Percentiles rank a stretch among this genome's conserved stretches.
phyloP scores from a whole-genome alignment of 441 rosid species.

The Hura crepitans region DNA sequence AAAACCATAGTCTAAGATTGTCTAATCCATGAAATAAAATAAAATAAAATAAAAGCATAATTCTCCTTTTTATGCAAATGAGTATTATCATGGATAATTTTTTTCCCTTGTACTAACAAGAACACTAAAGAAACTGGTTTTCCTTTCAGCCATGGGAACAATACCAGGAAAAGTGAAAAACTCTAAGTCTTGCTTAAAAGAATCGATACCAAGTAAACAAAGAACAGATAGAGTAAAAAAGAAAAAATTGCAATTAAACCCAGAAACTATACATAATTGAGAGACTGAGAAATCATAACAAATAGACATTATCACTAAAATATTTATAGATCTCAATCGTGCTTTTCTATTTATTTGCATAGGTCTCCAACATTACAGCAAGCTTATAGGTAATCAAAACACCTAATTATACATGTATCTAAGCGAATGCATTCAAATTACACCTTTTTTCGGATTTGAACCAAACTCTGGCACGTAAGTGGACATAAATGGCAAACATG shows the following conservation, averaged over 20 bases:
- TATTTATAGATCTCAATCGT: constrained; percentile 6
- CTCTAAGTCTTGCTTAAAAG: background rate
- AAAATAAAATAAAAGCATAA: background rate
- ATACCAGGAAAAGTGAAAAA: too few relatives aligned
- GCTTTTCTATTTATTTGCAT: background rate
- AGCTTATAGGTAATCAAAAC: background rate
- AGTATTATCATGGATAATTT: background rate
- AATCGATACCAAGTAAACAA: background rate
- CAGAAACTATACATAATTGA: background rate
- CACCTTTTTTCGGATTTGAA: background rate
- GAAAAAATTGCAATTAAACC: background rate
- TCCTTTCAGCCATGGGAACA: background rate
- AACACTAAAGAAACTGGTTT: background rate
- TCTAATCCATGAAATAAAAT: background rate
- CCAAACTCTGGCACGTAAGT: background rate
- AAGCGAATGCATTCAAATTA: background rate
- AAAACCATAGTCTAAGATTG: background rate
- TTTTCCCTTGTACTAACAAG: background rate
- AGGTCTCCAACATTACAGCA: background rate
- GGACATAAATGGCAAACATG: background rate
- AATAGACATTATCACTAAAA: background rate
- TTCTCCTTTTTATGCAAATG: background rate
- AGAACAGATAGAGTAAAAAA: background rate
- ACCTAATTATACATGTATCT: background rate
- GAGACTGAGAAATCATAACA: background rate